Conservation (phyloP, 306 rosid genomes). For the Oemleria cerasiformis region DNA sequence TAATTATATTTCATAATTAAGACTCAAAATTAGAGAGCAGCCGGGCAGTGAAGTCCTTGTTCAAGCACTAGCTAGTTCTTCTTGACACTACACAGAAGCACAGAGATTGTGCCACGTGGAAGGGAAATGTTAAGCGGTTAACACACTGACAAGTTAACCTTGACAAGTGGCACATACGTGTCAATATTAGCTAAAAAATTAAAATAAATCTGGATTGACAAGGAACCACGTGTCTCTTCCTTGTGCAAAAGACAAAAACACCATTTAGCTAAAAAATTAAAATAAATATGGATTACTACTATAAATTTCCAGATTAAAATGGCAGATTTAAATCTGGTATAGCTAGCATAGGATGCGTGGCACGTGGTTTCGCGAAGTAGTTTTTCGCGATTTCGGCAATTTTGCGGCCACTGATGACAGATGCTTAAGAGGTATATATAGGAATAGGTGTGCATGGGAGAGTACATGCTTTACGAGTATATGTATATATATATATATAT, state of each 20-base stretch:
- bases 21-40: not conserved
- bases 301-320: not conserved
- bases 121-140: not conserved
- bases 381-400: not conserved
- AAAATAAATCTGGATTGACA: too few species aligned
- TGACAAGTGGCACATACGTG: conserved; percentile 32
- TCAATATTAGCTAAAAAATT: conserved; percentile 5
- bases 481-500: not conserved
- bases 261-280: not conserved
- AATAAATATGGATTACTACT: not conserved
- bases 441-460: not conserved
- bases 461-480: not conserved
- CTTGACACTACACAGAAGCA: not conserved
- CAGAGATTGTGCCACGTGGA: not conserved
- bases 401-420: conserved; percentile 20
- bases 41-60: not conserved
- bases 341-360: not conserved
- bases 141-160: conserved; percentile 8
- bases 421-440: conserved; percentile 28
- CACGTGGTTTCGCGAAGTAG: not conserved
- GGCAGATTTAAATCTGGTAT: not conserved
- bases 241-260: not conserved
- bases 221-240: conserved; percentile 25
- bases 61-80: not conserved
- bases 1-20: not conserved